Evolutionary conservation across 108 stramenopile species (phyloP).

Genomic region (Cyclotella sp.): DNA sequence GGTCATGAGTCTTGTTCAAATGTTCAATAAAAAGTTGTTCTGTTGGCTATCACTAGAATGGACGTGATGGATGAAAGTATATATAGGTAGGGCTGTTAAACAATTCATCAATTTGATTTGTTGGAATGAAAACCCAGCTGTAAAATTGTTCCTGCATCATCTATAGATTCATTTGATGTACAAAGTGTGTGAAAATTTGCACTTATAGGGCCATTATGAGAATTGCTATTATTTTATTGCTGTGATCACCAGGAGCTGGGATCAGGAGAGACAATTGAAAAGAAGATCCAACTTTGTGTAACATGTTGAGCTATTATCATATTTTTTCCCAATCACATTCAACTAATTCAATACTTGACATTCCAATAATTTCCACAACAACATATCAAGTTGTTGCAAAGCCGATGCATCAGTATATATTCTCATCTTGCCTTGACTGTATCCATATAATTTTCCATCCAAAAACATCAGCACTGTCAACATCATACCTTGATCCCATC

Average conservation of each 20-base stretch:
- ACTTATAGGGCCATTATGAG: background rate
- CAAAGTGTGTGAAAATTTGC: slow-evolving; percentile 26
- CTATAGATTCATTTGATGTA: slow-evolving; percentile 30
- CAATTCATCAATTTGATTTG: background rate
- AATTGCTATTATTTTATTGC: background rate
- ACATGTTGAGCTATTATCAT: background rate
- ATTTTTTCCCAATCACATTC: background rate
- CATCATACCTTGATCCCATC: slow-evolving; percentile 25
- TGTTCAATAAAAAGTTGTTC: slow-evolving; percentile 73
- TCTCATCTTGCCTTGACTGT: background rate
- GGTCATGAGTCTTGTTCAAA: slow-evolving; percentile 33
- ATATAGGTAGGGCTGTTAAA: background rate
- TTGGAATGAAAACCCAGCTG: background rate
- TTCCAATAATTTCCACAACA: slow-evolving; percentile 42
- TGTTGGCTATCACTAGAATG: slow-evolving; percentile 66
- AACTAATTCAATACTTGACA: slow-evolving; percentile 37
- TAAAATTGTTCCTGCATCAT: slow-evolving; percentile 42
- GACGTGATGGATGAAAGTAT: slow-evolving; percentile 20
- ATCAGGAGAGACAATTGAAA: background rate
- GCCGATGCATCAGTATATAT: slow-evolving; percentile 20
- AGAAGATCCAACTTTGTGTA: background rate
- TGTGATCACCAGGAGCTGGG: background rate
- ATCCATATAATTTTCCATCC: slow-evolving; percentile 27
- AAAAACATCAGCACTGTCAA: slow-evolving; percentile 20
- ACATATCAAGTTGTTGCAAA: slow-evolving; percentile 40